Conservation (phyloP, 345 rosid species). For the Gynandropsis gynandra region DNA sequence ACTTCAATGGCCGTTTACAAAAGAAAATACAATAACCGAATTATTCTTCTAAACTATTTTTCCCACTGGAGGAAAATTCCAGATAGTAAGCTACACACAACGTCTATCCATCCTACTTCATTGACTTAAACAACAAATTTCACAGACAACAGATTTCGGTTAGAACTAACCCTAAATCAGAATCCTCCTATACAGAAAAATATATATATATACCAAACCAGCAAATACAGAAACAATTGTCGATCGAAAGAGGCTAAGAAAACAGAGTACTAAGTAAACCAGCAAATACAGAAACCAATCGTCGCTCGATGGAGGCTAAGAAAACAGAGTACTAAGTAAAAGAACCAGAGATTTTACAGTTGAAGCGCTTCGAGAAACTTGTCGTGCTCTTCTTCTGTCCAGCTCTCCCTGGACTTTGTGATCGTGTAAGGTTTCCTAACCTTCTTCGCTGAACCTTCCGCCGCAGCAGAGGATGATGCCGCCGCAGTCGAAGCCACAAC, state of each 20-base stretch:
- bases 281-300: not conserved
- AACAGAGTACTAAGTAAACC: not conserved
- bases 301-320: not conserved
- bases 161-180: not conserved
- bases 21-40: too few species aligned
- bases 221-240: not conserved
- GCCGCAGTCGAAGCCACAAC: constrained; percentile 31
- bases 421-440: constrained; percentile 95
- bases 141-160: constrained; percentile 4
- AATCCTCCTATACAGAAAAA: not conserved
- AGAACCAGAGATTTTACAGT: constrained; percentile 37
- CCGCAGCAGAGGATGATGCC: constrained; percentile 17
- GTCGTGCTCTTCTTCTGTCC: constrained; percentile 98
- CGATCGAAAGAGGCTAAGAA: not conserved
- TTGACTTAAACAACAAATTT: not conserved
- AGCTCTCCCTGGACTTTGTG: constrained; percentile 96
- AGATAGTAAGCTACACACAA: not conserved
- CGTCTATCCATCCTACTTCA: not conserved
- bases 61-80: too few species aligned
- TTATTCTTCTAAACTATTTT: too few species aligned
- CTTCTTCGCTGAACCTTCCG: constrained; percentile 53
- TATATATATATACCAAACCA: constrained; percentile 1
- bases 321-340: not conserved
- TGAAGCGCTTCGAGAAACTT: constrained; percentile 98
- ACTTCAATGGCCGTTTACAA: too few species aligned